phyloP scores from a whole-genome alignment of 164 flowering plant species.

The Piper longum region DNA sequence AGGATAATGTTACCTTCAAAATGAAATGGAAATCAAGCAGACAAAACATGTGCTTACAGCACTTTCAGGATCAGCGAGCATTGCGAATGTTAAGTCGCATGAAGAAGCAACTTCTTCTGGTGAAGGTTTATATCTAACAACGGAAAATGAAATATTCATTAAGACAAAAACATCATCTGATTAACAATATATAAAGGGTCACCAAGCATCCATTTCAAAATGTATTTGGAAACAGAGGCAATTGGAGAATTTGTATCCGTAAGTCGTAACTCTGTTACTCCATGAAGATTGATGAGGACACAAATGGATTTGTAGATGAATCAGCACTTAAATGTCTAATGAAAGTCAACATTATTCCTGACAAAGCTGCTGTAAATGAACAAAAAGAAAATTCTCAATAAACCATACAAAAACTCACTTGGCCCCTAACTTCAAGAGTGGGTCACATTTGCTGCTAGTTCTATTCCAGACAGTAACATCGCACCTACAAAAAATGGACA shows the following conservation, averaged over 20 bases:
- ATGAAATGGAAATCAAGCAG: not conserved
- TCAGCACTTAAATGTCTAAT: too few relatives aligned
- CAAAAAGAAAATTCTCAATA: not conserved
- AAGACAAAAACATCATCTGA: too few relatives aligned
- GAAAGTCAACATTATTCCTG: too few relatives aligned
- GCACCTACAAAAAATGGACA: constrained; percentile 29
- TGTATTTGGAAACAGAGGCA: too few relatives aligned
- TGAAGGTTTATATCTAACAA: constrained; percentile 52
- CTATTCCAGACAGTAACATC: constrained; percentile 94
- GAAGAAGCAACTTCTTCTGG: constrained; percentile 84
- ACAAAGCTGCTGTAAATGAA: too few relatives aligned
- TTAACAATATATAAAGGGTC: too few relatives aligned
- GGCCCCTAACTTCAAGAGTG: constrained; percentile 79
- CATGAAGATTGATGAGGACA: too few relatives aligned
- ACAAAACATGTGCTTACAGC: constrained; percentile 55
- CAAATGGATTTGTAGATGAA: too few relatives aligned
- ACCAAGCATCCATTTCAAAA: too few relatives aligned
- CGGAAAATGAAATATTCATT: not conserved
- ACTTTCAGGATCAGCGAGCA: constrained; percentile 98
- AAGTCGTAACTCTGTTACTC: not conserved
- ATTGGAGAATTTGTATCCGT: constrained; percentile 1
- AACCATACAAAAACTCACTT: constrained; percentile 31
- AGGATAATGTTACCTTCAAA: not conserved
- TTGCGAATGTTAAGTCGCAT: constrained; percentile 88
- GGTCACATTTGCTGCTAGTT: constrained; percentile 91